Percentiles rank a stretch among this genome's conserved stretches.
These are phyloP conservation scores for Peronosclerospora sorghi DNA, from an alignment of 352 stramenopile species.

Conservation along the genomic window DNA sequence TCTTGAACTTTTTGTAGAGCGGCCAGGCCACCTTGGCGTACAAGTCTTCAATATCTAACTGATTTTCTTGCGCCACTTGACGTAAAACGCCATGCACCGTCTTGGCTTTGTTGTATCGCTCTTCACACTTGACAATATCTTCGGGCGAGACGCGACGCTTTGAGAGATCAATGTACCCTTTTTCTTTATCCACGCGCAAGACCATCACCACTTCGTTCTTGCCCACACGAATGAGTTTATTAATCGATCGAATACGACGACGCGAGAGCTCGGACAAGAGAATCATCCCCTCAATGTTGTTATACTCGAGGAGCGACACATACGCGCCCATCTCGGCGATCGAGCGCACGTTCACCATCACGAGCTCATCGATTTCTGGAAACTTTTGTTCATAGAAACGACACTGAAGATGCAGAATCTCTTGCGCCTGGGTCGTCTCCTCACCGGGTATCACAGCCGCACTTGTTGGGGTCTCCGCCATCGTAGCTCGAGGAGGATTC, in stretches of 20 bases:
- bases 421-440: constrained; percentile 37
- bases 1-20: constrained; percentile 95
- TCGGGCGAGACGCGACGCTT: constrained; percentile 98
- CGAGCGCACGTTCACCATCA: constrained; percentile 92
- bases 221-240: constrained; percentile 99
- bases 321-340: constrained; percentile 99
- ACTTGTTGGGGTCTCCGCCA: constrained; percentile 16
- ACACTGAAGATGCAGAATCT: constrained; percentile 76
- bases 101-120: constrained; percentile 99
- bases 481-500: constrained; percentile 1
- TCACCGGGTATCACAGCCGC: constrained; percentile 20
- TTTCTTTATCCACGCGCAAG: constrained; percentile 99
- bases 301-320: constrained; percentile 99
- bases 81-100: constrained; percentile 93
- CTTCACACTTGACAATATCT: constrained; percentile 98
- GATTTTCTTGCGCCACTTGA: constrained; percentile 76
- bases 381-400: constrained; percentile 89
- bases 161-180: constrained; percentile 99
- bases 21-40: constrained; percentile 94
- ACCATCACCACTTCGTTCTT: constrained; percentile 99
- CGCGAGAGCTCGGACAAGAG: constrained; percentile 97
- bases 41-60: constrained; percentile 65
- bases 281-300: constrained; percentile 99
- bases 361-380: constrained; percentile 97
- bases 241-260: constrained; percentile 98